These are phyloP conservation scores for Takashimella koratensis DNA, from an alignment of 1,284 basidiomycete genomes.

Conservation along the genomic window DNA sequence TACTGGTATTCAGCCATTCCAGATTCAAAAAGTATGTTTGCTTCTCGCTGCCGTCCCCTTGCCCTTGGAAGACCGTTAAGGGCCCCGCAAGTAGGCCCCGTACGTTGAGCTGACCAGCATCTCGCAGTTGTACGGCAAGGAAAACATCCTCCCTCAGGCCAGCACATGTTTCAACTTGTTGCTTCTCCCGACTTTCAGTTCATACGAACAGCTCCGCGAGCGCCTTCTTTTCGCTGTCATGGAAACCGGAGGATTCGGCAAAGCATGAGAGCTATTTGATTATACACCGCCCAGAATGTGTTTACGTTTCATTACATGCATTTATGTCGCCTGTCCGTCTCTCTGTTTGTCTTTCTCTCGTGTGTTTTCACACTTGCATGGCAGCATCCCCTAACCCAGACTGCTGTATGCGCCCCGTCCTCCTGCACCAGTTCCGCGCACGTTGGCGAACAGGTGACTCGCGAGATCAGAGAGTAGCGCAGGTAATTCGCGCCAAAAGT, in stretches of 20 bases:
- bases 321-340: no score
- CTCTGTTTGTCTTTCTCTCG: no score
- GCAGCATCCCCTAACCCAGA: conserved; percentile 22
- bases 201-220: conserved; percentile 88
- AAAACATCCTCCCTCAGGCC: conserved; percentile 46
- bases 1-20: conserved; percentile 91
- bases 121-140: conserved; percentile 56
- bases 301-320: background rate
- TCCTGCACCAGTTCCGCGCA: conserved; percentile 27
- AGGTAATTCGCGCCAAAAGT: conserved; percentile 50
- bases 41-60: conserved; percentile 7
- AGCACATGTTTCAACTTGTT: conserved; percentile 53
- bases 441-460: conserved; percentile 35
- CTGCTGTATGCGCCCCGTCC: conserved; percentile 40
- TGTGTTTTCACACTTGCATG: background rate
- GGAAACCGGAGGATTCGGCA: conserved; percentile 90
- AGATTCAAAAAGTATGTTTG: conserved; percentile 65
- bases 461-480: conserved; percentile 39
- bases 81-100: no score
- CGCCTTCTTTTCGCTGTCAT: conserved; percentile 84
- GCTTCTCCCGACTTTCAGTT: conserved; percentile 83
- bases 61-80: no score
- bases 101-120: no score
- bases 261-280: conserved; percentile 34
- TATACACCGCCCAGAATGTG: no score